phyloP scores from a whole-genome alignment of 306 rosid genomes.

The Pterocarpus macrocarpus region DNA sequence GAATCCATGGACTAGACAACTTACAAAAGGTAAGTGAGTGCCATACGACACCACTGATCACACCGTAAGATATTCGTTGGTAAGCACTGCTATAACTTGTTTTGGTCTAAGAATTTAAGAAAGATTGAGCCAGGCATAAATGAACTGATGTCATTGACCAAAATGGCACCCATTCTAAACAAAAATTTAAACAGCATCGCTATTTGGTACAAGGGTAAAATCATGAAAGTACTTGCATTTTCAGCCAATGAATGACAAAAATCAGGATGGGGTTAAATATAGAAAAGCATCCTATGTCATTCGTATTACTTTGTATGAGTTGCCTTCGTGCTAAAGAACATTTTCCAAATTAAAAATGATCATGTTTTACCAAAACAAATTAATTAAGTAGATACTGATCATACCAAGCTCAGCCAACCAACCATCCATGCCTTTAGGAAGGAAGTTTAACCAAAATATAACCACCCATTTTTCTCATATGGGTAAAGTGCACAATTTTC shows the following conservation, averaged over 20 bases:
- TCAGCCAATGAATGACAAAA: neutral
- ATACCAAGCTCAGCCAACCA: neutral
- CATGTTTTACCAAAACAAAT: neutral
- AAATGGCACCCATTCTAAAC: neutral
- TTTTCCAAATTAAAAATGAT: neutral
- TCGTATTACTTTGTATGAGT: no score
- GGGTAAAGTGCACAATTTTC: no score
- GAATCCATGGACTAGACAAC: neutral
- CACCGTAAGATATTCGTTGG: neutral
- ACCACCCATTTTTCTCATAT: neutral
- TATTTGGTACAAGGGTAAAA: neutral
- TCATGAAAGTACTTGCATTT: neutral
- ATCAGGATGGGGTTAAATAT: neutral
- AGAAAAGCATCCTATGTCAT: neutral
- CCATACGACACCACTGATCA: neutral
- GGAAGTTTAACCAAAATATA: neutral
- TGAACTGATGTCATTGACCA: constrained; percentile 17
- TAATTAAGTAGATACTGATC: neutral
- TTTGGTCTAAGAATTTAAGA: constrained; percentile 10
- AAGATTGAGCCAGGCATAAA: neutral
- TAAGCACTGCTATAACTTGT: neutral
- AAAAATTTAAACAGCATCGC: neutral
- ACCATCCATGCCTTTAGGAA: neutral
- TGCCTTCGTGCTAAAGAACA: neutral
- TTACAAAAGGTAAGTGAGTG: constrained; percentile 12